Conservation (phyloP, 2,329 filamentous ascomycete species). For the Calonectria pauciramosa region DNA sequence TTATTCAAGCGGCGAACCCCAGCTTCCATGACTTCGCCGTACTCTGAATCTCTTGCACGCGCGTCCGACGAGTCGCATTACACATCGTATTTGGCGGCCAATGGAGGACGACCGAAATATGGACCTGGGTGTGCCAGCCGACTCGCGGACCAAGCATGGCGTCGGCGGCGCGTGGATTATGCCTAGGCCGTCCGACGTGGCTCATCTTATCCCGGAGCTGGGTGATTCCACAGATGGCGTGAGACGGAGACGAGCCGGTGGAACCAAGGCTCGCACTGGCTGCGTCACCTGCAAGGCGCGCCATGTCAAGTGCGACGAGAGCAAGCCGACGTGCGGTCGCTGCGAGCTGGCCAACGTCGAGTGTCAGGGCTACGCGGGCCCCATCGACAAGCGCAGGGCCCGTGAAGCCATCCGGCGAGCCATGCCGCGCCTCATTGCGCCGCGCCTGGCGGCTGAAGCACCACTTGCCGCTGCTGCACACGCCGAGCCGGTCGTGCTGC, state of each 20-base stretch:
- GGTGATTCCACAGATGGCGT: not conserved
- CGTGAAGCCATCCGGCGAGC: not conserved
- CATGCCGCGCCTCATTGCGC: not conserved
- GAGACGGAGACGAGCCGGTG: not conserved
- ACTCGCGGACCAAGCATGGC: not conserved
- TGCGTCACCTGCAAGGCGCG: constrained; percentile 12
- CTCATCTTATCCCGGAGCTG: not conserved
- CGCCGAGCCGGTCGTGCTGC: not conserved
- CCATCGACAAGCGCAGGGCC: not conserved
- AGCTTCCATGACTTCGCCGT: not conserved
- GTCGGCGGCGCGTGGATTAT: constrained; percentile 1
- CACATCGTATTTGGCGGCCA: not conserved
- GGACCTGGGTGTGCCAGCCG: not conserved
- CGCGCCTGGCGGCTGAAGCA: not conserved
- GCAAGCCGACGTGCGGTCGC: not conserved
- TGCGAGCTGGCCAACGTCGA: not conserved
- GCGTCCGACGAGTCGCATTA: not conserved
- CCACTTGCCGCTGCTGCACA: not conserved
- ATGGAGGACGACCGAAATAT: not conserved
- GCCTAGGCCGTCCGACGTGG: not conserved
- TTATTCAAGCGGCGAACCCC: constrained; percentile 5
- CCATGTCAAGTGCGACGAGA: constrained; percentile 13
- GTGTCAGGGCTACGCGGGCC: not conserved
- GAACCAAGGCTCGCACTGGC: constrained; percentile 1
- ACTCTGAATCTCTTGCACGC: not conserved